Evolutionary conservation across 163 green algal species (phyloP).

Genomic region (Scenedesmus sp.): DNA sequence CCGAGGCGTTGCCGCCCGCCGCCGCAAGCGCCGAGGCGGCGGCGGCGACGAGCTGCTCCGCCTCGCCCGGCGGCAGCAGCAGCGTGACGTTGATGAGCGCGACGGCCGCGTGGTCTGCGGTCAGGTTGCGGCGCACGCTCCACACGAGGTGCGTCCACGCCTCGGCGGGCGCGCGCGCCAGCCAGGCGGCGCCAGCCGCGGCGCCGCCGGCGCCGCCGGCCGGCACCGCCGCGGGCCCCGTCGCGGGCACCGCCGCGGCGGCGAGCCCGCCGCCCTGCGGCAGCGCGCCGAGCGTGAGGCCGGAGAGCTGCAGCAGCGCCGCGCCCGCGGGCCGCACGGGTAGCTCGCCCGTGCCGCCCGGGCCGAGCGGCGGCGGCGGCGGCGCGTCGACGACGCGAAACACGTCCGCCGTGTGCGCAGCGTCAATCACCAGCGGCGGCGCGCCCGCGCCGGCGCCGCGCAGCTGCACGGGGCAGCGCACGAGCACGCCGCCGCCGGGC

Average conservation of each 20-base stretch:
- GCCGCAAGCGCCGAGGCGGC: not conserved
- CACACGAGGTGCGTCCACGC: conserved; percentile 36
- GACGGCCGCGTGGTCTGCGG: not conserved
- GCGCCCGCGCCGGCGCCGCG: no score
- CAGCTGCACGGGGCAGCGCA: no score
- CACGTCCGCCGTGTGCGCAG: no score
- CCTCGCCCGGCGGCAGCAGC: not conserved
- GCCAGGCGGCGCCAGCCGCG: not conserved
- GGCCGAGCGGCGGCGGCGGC: no score
- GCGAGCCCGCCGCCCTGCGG: no score
- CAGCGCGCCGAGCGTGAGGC: no score
- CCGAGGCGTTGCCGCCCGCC: not conserved
- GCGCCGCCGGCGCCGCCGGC: not conserved
- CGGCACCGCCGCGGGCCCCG: not conserved
- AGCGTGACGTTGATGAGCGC: conserved; percentile 12
- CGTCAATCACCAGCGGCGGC: no score
- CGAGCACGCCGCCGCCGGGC: no score
- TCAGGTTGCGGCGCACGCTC: conserved; percentile 17
- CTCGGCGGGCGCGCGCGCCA: not conserved
- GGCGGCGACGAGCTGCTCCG: not conserved
- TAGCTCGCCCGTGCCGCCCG: no score
- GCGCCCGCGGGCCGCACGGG: no score
- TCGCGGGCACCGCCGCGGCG: not conserved
- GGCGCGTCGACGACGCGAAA: no score
- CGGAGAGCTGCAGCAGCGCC: no score